A percentile compares a stretch with the other conserved stretches of the same genome.
phyloP scores from a whole-genome alignment of 1,139 yeast genomes.

The Candida glucosophila region DNA sequence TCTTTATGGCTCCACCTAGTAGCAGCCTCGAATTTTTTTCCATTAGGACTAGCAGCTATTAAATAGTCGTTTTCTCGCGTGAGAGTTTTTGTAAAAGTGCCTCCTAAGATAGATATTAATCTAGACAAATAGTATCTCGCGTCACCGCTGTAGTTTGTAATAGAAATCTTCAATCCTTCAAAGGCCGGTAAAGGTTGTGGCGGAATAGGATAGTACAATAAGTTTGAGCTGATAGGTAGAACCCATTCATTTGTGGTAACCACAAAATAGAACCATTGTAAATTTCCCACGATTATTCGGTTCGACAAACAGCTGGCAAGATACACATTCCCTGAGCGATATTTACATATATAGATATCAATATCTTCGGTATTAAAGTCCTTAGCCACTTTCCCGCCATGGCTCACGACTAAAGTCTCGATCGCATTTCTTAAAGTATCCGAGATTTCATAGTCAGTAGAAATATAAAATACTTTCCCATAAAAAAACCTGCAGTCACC shows the following conservation, averaged over 20 bases:
- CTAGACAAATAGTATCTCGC: conserved; percentile 64
- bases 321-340: conserved; percentile 48
- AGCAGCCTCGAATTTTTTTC: conserved; percentile 73
- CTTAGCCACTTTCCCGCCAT: conserved; percentile 22
- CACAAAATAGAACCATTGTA: conserved; percentile 69
- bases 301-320: conserved; percentile 15
- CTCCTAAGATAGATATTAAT: conserved; percentile 67
- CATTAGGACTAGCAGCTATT: conserved; percentile 58
- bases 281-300: conserved; percentile 47
- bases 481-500: conserved; percentile 11
- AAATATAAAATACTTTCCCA: conserved; percentile 20
- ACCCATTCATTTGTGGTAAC: conserved; percentile 48
- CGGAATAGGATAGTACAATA: conserved; percentile 72
- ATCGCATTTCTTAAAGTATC: conserved; percentile 20
- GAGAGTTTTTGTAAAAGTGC: conserved; percentile 62
- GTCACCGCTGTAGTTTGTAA: conserved; percentile 81
- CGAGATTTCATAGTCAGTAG: conserved; percentile 26
- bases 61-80: conserved; percentile 63
- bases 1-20: conserved; percentile 40
- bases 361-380: conserved; percentile 18
- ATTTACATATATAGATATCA: conserved; percentile 61
- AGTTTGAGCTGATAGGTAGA: conserved; percentile 42
- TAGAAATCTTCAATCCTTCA: conserved; percentile 45
- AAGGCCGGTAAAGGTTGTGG: conserved; percentile 42
- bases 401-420: conserved; percentile 16